Evolutionary conservation across 2,329 filamentous ascomycete species (phyloP), one percentile per base, ranked within the genome.

Genomic region (Sporothrix luriei): DNA sequence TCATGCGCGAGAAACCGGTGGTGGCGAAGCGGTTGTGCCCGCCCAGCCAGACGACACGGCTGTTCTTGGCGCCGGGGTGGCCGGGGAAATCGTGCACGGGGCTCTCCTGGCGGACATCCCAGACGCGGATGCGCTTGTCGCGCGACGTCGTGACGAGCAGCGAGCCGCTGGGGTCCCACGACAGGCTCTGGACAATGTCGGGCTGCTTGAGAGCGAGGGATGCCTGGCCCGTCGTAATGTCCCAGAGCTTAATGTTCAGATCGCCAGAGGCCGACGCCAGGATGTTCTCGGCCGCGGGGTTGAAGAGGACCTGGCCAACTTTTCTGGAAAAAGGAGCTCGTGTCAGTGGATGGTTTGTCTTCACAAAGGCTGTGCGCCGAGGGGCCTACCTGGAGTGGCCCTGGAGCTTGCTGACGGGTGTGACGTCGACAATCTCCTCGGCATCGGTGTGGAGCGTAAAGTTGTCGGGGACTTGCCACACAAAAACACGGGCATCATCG

Each of bases 1-100:
- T 98, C 95, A 98, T 98, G 78, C 90, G 91, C 66, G 94, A 97
- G 85, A 99, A 99, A 73, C 95, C 95, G 6, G 95, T 98, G 2
- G 95, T 98, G 68, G 92, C 95, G 76, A 99, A 90, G 74, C 94
- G 90, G 82, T 98, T 96, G 78, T 96, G 93, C 81, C 98, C 95
- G 77, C 94, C 95, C 86, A 99, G 87, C 95, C 95, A 99, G 16
- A 97, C 94, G 40, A 91, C 91, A 78, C 95, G 91, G 81, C 94
- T 97, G 84, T 97, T 98, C 87, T 99, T 99, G 74, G 95, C 95
- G 70, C 95, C 95, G 40, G 89, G 86, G 79, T 99, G 95, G 72
- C 95, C 95, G 5, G 88, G 82, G 16, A 90, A 88, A 78, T 97
- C 94, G 77, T 97, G 91, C 5, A 90, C 91, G 16, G 94, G 88